Conservation (phyloP, 176 grass and related monocot genomes). For the Zea mays region DNA sequence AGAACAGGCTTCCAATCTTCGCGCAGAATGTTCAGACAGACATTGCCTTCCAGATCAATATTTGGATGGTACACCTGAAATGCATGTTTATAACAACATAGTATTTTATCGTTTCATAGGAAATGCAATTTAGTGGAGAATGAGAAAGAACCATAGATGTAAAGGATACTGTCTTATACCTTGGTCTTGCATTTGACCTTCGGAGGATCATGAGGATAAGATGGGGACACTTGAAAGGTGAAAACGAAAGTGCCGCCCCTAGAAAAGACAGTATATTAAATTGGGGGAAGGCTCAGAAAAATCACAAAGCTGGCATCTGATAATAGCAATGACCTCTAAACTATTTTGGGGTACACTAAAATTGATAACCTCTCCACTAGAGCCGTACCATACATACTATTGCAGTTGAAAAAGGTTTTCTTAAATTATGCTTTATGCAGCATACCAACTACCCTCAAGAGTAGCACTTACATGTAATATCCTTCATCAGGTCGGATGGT, state of each 20-base stretch:
- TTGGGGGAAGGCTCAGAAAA: slow-evolving; percentile 6
- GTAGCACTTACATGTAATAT: slow-evolving; percentile 66
- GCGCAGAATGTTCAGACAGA: slow-evolving; percentile 84
- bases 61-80: slow-evolving; percentile 87
- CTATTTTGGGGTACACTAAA: slow-evolving; percentile 2
- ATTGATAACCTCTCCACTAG: slow-evolving; percentile 9
- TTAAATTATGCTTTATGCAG: slow-evolving; percentile 21
- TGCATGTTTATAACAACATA: slow-evolving; percentile 27
- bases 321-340: background rate
- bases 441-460: background rate
- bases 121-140: slow-evolving; percentile 5
- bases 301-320: background rate
- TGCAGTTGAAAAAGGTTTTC: background rate
- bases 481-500: slow-evolving; percentile 82
- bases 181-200: slow-evolving; percentile 97
- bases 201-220: slow-evolving; percentile 90
- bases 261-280: slow-evolving; percentile 10
- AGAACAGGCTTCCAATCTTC: slow-evolving; percentile 96
- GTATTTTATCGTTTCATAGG: slow-evolving; percentile 9
- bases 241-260: slow-evolving; percentile 74
- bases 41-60: slow-evolving; percentile 91
- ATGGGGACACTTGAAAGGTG: slow-evolving; percentile 79
- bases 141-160: slow-evolving; percentile 15
- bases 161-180: slow-evolving; percentile 44
- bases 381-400: background rate